phyloP scores from a whole-genome alignment of 345 rosid species.

The Erucastrum elatum region DNA sequence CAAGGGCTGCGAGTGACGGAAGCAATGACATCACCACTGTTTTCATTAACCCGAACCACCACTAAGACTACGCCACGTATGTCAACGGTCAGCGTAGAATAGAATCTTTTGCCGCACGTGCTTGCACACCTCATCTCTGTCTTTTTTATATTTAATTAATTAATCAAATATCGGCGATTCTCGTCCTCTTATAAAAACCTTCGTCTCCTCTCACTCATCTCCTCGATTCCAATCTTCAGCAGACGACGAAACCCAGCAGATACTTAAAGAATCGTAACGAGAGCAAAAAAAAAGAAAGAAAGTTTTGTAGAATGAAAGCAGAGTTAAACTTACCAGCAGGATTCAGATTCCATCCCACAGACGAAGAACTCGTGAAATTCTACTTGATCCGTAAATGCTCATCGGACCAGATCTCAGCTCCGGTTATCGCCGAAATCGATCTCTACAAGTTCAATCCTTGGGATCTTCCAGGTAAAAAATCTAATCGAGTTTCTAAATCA shows the following conservation, averaged over 20 bases:
- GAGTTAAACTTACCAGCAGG: conserved; percentile 79
- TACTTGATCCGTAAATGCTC: conserved; percentile 76
- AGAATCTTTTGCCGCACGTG: conserved; percentile 41
- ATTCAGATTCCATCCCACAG: conserved; percentile 95
- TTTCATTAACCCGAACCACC: conserved; percentile 15
- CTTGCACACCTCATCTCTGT: background rate
- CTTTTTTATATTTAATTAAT: background rate
- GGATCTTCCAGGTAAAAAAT: conserved; percentile 79
- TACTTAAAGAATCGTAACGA: background rate
- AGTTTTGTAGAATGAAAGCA: conserved; percentile 42
- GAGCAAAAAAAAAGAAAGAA: background rate
- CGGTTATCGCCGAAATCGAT: conserved; percentile 83
- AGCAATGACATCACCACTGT: conserved; percentile 40
- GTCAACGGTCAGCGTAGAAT: conserved; percentile 36
- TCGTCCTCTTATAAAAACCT: conserved; percentile 41
- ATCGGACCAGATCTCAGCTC: conserved; percentile 55
- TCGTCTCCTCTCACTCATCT: conserved; percentile 17
- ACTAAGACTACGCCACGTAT: background rate
- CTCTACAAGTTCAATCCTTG: conserved; percentile 91
- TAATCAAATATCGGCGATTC: conserved; percentile 15
- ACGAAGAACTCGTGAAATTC: conserved; percentile 82
- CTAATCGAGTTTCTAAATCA: background rate
- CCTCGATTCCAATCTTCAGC: conserved; percentile 39
- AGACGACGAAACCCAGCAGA: background rate
- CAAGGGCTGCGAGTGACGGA: conserved; percentile 35